Conservation (phyloP, 306 rosid species). For the Quercus aquifolioides region DNA sequence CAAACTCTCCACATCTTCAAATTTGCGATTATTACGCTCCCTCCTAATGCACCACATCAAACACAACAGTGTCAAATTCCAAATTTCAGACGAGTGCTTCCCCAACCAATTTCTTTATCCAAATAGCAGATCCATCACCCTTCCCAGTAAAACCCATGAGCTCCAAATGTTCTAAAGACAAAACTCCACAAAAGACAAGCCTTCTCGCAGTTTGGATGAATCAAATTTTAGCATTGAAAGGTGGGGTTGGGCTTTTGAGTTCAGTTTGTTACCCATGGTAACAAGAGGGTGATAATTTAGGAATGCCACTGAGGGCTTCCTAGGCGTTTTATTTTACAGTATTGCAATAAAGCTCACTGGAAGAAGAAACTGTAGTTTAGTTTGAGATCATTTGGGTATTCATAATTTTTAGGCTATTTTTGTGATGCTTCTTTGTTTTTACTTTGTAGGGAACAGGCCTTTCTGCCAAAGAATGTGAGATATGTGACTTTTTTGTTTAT, state of each 20-base stretch:
- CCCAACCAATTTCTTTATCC: no score
- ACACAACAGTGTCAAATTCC: no score
- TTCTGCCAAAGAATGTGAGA: constrained; percentile 76
- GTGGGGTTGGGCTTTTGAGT: neutral
- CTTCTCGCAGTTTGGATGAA: neutral
- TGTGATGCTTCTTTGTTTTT: constrained; percentile 1
- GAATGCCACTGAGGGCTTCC: neutral
- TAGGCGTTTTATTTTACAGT: neutral
- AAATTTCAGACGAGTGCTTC: no score
- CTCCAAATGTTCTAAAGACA: no score
- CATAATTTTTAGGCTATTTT: neutral
- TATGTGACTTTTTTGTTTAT: constrained; percentile 91
- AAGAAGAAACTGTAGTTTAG: neutral
- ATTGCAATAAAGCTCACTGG: neutral
- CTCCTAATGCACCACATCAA: no score
- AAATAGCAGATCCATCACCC: no score
- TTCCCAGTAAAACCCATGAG: no score
- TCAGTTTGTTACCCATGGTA: neutral
- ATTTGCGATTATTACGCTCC: no score
- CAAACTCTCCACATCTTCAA: no score
- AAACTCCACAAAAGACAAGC: no score
- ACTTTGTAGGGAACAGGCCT: constrained; percentile 74
- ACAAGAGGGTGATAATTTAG: neutral
- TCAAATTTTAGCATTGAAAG: neutral
- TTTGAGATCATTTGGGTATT: neutral